Evolutionary conservation across 169 alveolate genomes (phyloP).

Genomic region (Eimeria maxima): DNA sequence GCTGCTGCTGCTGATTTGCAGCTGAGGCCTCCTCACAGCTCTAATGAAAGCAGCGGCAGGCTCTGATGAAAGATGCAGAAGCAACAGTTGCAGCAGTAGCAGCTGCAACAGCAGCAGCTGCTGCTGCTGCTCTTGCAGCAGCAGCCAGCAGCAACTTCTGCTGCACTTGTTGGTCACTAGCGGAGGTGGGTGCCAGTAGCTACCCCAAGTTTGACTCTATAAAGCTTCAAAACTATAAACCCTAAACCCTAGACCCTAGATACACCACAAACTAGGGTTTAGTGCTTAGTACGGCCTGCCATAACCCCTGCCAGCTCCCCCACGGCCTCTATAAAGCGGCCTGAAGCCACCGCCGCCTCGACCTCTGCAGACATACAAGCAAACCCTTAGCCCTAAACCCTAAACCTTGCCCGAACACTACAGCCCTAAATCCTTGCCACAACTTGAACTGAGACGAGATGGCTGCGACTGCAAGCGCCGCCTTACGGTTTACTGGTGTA

Average conservation of each 20-base stretch:
- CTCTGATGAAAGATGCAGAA: not conserved
- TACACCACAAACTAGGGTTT: not conserved
- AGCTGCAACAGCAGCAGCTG: constrained; percentile 12
- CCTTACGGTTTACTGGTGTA: not conserved
- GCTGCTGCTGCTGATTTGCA: not conserved
- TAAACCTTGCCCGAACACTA: not conserved
- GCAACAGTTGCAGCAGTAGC: constrained; percentile 33
- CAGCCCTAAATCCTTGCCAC: not conserved
- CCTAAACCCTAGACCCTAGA: constrained; percentile 18
- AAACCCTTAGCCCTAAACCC: not conserved
- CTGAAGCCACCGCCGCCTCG: constrained; percentile 48
- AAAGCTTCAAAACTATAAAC: not conserved
- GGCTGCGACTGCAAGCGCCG: too few relatives aligned
- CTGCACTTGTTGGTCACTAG: not conserved
- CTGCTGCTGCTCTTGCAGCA: constrained; percentile 6
- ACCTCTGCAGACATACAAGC: not conserved
- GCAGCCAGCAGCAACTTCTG: constrained; percentile 18
- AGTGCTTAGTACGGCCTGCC: constrained; percentile 53
- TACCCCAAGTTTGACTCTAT: not conserved
- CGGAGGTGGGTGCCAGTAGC: not conserved
- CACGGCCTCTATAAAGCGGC: constrained; percentile 31
- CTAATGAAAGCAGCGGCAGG: not conserved
- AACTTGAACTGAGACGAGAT: not conserved
- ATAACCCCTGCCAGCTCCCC: constrained; percentile 42
- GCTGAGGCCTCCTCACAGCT: not conserved